These are phyloP conservation scores for Globisporangium spiculum DNA, from an alignment of 352 stramenopile species.

Conservation along the genomic window DNA sequence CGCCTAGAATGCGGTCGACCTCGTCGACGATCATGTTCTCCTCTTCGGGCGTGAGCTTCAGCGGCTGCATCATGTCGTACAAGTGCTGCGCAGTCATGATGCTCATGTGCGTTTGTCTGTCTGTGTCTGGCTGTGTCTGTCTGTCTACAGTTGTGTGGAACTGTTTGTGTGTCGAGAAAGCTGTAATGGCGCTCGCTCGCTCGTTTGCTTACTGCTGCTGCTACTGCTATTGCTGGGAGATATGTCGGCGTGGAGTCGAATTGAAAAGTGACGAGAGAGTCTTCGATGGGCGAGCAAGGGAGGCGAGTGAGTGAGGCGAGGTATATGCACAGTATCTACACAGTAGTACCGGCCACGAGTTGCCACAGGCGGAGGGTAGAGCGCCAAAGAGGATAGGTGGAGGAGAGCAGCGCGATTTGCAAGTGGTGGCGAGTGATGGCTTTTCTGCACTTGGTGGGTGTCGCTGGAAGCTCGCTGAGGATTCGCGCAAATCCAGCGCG, in stretches of 20 bases:
- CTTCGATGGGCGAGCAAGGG: not conserved
- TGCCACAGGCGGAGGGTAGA: too few species aligned
- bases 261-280: not conserved
- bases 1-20: slow-evolving; percentile 33
- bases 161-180: not conserved
- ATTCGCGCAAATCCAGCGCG: not conserved
- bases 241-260: not conserved
- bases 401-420: not conserved
- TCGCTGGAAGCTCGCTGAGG: not conserved
- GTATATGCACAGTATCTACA: too few species aligned
- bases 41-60: slow-evolving; percentile 25
- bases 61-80: slow-evolving; percentile 8
- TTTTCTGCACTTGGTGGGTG: not conserved
- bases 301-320: too few species aligned
- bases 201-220: not conserved
- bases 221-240: not conserved
- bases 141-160: not conserved
- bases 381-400: not conserved
- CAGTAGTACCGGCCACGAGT: too few species aligned
- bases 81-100: not conserved
- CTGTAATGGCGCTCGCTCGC: too few species aligned
- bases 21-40: slow-evolving; percentile 29
- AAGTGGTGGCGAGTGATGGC: not conserved
- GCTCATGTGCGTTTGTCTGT: not conserved
- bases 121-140: not conserved